Base-by-base conservation (phyloP, 1,284 basidiomycete species). In the Cutaneotrichosporon curvatum region DNA sequence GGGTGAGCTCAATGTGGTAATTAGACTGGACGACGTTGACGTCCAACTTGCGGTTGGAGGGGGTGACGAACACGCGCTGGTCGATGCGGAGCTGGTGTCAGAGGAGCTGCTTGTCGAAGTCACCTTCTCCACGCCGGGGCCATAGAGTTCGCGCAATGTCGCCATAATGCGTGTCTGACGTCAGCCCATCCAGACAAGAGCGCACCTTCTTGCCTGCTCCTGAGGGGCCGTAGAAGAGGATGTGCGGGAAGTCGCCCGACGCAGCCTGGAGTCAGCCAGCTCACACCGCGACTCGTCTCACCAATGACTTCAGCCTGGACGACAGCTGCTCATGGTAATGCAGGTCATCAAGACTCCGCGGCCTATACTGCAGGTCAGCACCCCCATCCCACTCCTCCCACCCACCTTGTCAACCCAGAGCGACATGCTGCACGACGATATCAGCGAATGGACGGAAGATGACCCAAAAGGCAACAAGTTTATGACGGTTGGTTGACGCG, bases 1-100 rank as follows among this genome's bases (percentile, higher is more conserved):
- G 95, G 0, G 95, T 99, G 48, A 99, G 83, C 72, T 99, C 94
- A 40, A 98, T 85, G 73, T 99, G 94, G 68, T 85, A 98, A 71
- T 95, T 96, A 71, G 87, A 89, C 74, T 96, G 87, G 8, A 98
- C 94, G 50, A 99, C 78, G 67, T 97, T 97, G 61, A 98, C 84
- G 67, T 98, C 94, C 25, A 99, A 78, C 71, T 96, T 97, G 50
- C 92, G 81, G 65, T 85, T 89, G 10, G 89, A 91, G 0, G 95
- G 94, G 0, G 92, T 92, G 34, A 96, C 73, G 70, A 99, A 98
- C 1, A 96, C 83, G 47, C 94, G 78, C 77, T 99, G 95, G 71
- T 99, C 94, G 50, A 99, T 96, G 77, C 96, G 94, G 48, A 98
- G 79, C 92, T 96, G 63, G 42, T 15, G 48, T 19, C 22, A 47